Evolutionary conservation across 1,139 yeast genomes (phyloP).

Genomic region (Scheffersomyces lignicola): DNA sequence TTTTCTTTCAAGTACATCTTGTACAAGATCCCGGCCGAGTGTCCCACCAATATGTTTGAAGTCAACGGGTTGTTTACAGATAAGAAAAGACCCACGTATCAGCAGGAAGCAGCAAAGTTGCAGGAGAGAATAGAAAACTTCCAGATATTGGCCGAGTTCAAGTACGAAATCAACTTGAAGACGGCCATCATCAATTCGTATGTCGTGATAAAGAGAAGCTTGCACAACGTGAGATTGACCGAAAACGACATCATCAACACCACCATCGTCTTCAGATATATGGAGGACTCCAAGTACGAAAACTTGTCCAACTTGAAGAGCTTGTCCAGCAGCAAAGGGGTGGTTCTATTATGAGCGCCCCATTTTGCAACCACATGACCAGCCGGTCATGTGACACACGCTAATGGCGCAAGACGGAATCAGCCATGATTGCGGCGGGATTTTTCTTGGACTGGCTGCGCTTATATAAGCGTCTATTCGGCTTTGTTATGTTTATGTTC

Average conservation of each 20-base stretch:
- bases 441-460: too few relatives aligned
- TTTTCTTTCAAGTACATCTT: slow-evolving; percentile 2
- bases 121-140: not conserved
- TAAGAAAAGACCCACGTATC: slow-evolving; percentile 2
- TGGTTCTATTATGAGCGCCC: not conserved
- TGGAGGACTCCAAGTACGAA: slow-evolving; percentile 1
- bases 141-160: slow-evolving; percentile 2
- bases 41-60: slow-evolving; percentile 4
- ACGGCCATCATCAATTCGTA: slow-evolving; percentile 1
- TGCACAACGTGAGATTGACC: slow-evolving; percentile 1
- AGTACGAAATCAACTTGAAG: slow-evolving; percentile 1
- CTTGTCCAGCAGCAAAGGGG: slow-evolving; percentile 1
- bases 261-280: slow-evolving; percentile 1
- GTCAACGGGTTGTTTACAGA: not conserved
- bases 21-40: not conserved
- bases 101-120: not conserved
- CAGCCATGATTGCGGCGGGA: too few relatives aligned
- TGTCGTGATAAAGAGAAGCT: not conserved
- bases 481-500: too few relatives aligned
- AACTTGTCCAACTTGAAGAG: not conserved
- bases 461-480: too few relatives aligned
- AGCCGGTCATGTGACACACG: too few relatives aligned
- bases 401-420: too few relatives aligned
- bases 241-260: slow-evolving; percentile 4
- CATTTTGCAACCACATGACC: slow-evolving; percentile 4